These are phyloP conservation scores for Globisporangium takayamanum DNA, from an alignment of 352 stramenopile genomes.

Conservation along the genomic window DNA sequence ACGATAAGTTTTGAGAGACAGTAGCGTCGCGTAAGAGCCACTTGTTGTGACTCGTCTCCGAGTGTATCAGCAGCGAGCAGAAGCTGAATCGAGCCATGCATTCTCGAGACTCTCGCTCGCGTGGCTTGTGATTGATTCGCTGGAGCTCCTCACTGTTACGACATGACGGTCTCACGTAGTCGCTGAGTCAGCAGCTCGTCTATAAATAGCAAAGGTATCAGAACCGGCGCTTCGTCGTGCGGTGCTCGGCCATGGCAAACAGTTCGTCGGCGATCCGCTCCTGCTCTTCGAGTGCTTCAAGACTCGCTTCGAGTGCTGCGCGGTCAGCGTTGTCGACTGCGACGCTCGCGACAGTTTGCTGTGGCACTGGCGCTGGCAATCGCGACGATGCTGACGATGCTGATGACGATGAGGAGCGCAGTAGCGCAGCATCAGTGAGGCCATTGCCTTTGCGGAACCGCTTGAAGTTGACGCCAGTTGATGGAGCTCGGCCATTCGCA, in stretches of 20 bases:
- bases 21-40: neutral
- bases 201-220: constrained; percentile 19
- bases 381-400: neutral
- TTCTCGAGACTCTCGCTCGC: neutral
- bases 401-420: neutral
- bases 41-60: neutral
- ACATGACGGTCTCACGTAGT: neutral
- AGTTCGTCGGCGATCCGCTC: constrained; percentile 81
- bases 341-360: constrained; percentile 53
- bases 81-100: neutral
- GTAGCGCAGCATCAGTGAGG: constrained; percentile 15
- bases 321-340: constrained; percentile 55
- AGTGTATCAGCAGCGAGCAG: neutral
- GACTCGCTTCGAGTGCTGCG: constrained; percentile 44
- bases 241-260: constrained; percentile 74
- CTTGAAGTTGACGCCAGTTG: constrained; percentile 61
- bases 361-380: constrained; percentile 10
- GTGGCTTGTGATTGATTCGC: neutral
- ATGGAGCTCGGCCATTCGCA: neutral
- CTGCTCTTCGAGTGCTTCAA: constrained; percentile 70
- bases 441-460: constrained; percentile 79
- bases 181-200: neutral
- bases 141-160: neutral
- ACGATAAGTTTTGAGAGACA: constrained; percentile 52
- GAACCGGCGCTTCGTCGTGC: constrained; percentile 37